Evolutionary conservation across 495 filamentous ascomycete genomes (phyloP).

Genomic region (Sporormia fimetaria): DNA sequence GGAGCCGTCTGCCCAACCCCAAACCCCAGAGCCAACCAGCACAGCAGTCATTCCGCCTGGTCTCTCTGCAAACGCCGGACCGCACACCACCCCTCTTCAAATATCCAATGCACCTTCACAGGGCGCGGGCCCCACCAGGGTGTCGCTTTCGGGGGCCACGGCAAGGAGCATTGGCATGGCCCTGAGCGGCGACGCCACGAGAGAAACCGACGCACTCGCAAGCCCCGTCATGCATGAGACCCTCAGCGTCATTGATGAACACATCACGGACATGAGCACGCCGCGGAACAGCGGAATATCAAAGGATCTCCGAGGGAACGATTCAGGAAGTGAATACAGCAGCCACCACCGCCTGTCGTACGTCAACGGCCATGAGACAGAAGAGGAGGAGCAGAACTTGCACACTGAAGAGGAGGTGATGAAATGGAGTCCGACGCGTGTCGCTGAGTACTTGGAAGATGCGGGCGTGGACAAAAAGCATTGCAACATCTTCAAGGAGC

Average conservation of each 20-base stretch:
- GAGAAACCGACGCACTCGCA: conserved; percentile 7
- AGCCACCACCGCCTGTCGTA: conserved; percentile 73
- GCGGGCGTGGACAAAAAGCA: conserved; percentile 70
- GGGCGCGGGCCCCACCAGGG: conserved; percentile 2
- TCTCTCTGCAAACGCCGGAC: background rate
- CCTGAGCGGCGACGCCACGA: conserved; percentile 32
- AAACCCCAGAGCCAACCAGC: too few relatives aligned
- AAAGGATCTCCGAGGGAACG: conserved; percentile 47
- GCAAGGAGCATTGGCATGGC: conserved; percentile 41
- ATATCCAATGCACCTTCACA: conserved; percentile 9
- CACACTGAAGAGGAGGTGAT: conserved; percentile 37
- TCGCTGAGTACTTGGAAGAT: conserved; percentile 74
- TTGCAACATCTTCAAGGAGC: conserved; percentile 86
- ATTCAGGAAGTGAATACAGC: conserved; percentile 85
- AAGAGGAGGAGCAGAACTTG: conserved; percentile 35
- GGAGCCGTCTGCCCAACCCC: too few relatives aligned
- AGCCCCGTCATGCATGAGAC: conserved; percentile 92
- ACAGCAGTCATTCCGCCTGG: too few relatives aligned
- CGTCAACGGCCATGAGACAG: conserved; percentile 61
- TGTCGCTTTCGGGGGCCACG: conserved; percentile 21
- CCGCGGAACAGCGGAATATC: conserved; percentile 48
- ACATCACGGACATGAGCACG: conserved; percentile 86
- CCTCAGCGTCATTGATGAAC: conserved; percentile 92
- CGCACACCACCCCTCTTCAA: conserved; percentile 15
- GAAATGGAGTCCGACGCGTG: conserved; percentile 62